Evolutionary conservation across 2,329 filamentous ascomycete species (phyloP).

Genomic region (Aspergillus nomiae): DNA sequence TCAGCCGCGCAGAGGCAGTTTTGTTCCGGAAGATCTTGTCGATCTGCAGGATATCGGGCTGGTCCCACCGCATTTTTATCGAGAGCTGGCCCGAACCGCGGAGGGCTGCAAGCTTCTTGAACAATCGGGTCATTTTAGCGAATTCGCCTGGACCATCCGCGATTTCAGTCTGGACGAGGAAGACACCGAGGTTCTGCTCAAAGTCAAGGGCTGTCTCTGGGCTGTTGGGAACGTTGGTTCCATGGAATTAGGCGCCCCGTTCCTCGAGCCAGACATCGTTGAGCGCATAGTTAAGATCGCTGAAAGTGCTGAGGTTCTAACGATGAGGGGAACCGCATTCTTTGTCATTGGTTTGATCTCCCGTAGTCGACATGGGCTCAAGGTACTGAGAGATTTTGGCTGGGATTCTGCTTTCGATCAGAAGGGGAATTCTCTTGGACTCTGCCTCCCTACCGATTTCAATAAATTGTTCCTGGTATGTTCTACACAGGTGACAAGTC

Average conservation of each 20-base stretch:
- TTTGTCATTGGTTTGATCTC: slow-evolving; percentile 94
- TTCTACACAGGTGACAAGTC: slow-evolving; percentile 29
- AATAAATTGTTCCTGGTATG: slow-evolving; percentile 73
- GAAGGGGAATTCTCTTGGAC: slow-evolving; percentile 79
- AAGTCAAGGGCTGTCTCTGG: slow-evolving; percentile 97
- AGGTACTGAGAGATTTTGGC: slow-evolving; percentile 83
- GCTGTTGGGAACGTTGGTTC: slow-evolving; percentile 97
- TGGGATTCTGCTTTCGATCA: slow-evolving; percentile 91
- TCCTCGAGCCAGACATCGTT: slow-evolving; percentile 87
- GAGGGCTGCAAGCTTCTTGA: slow-evolving; percentile 89
- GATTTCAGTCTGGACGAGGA: slow-evolving; percentile 84
- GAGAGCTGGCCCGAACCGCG: slow-evolving; percentile 86
- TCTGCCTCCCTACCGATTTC: slow-evolving; percentile 81
- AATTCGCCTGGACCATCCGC: slow-evolving; percentile 85
- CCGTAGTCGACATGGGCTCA: slow-evolving; percentile 84
- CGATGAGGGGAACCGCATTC: slow-evolving; percentile 90
- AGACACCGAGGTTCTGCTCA: slow-evolving; percentile 81
- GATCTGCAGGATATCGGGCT: slow-evolving; percentile 57
- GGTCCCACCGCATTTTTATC: slow-evolving; percentile 97
- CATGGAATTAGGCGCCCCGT: slow-evolving; percentile 95
- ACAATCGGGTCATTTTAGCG: slow-evolving; percentile 94
- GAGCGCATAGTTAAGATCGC: slow-evolving; percentile 85
- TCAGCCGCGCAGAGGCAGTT: slow-evolving; percentile 50
- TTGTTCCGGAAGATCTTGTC: slow-evolving; percentile 59
- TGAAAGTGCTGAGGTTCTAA: slow-evolving; percentile 85